These are phyloP conservation scores for Aureobasidium leucospermi DNA, from an alignment of 2,329 filamentous ascomycete genomes.

Conservation along the genomic window DNA sequence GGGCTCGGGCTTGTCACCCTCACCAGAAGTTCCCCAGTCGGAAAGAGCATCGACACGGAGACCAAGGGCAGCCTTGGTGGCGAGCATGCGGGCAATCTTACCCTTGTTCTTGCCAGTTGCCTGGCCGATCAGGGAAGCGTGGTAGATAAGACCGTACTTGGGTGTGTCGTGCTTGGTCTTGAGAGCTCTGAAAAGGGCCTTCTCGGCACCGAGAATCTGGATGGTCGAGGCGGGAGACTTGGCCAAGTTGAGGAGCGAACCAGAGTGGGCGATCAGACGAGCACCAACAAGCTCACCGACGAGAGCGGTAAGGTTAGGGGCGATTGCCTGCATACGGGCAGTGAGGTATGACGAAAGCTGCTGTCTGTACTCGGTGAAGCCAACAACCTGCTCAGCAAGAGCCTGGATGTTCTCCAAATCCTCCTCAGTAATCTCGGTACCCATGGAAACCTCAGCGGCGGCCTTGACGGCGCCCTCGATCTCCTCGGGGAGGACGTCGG, in stretches of 20 bases:
- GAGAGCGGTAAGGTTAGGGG: slow-evolving; percentile 88
- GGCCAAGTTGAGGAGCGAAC: slow-evolving; percentile 87
- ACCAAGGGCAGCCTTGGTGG: slow-evolving; percentile 87
- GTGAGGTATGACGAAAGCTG: slow-evolving; percentile 85
- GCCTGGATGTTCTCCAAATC: slow-evolving; percentile 90
- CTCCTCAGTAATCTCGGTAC: slow-evolving; percentile 88
- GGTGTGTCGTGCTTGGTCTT: slow-evolving; percentile 99
- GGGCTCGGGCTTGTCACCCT: slow-evolving; percentile 52
- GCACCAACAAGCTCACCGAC: slow-evolving; percentile 92
- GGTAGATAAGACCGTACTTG: slow-evolving; percentile 94
- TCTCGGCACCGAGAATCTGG: slow-evolving; percentile 97
- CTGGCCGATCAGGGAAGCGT: slow-evolving; percentile 89
- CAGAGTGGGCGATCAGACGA: slow-evolving; percentile 87
- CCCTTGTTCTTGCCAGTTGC: slow-evolving; percentile 98
- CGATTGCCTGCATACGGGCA: slow-evolving; percentile 92
- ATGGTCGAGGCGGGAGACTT: slow-evolving; percentile 94
- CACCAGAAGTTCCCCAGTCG: slow-evolving; percentile 63
- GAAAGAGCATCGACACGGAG: slow-evolving; percentile 85
- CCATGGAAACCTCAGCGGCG: slow-evolving; percentile 95
- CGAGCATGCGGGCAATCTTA: slow-evolving; percentile 95
- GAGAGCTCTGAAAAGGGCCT: slow-evolving; percentile 93
- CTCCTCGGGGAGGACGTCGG: slow-evolving; percentile 89
- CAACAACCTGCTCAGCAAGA: slow-evolving; percentile 86
- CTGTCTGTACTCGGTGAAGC: slow-evolving; percentile 81
- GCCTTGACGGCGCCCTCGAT: slow-evolving; percentile 87